phyloP scores from a whole-genome alignment of 176 grass and related monocot genomes.

The Musa acuminata region DNA sequence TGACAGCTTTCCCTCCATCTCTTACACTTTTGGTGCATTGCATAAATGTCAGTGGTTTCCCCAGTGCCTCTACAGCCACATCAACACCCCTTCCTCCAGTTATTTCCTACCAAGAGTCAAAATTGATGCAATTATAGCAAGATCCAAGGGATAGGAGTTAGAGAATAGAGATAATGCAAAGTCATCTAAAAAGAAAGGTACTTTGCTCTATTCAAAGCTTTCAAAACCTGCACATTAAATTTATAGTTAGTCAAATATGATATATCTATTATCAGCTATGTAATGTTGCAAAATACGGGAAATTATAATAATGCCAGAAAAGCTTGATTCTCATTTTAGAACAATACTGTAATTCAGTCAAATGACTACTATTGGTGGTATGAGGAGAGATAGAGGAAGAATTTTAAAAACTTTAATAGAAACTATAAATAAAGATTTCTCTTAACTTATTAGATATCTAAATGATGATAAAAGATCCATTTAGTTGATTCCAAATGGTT shows the following conservation, averaged over 20 bases:
- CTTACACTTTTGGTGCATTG: constrained; percentile 85
- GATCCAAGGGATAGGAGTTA: background rate
- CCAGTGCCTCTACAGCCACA: constrained; percentile 91
- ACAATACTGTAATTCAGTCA: too few species aligned
- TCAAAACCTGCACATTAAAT: too few species aligned
- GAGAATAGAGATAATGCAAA: background rate
- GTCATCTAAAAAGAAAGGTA: background rate
- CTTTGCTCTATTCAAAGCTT: background rate
- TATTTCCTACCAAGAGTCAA: constrained; percentile 58
- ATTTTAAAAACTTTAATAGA: background rate
- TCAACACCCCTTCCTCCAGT: constrained; percentile 90
- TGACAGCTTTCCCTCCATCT: constrained; percentile 96
- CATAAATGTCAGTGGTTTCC: constrained; percentile 71
- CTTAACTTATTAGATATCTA: background rate
- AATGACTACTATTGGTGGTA: too few species aligned
- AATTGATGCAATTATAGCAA: background rate
- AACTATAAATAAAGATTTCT: background rate
- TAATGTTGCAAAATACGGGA: background rate
- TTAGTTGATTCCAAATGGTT: background rate
- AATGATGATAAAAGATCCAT: background rate
- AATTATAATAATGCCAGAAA: background rate
- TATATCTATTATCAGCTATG: too few species aligned
- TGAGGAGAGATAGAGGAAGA: background rate
- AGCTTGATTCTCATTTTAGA: too few species aligned
- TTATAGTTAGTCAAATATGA: too few species aligned